These are phyloP conservation scores for Debaryomyces coudertii DNA, from an alignment of 1,139 yeast genomes.

Conservation along the genomic window DNA sequence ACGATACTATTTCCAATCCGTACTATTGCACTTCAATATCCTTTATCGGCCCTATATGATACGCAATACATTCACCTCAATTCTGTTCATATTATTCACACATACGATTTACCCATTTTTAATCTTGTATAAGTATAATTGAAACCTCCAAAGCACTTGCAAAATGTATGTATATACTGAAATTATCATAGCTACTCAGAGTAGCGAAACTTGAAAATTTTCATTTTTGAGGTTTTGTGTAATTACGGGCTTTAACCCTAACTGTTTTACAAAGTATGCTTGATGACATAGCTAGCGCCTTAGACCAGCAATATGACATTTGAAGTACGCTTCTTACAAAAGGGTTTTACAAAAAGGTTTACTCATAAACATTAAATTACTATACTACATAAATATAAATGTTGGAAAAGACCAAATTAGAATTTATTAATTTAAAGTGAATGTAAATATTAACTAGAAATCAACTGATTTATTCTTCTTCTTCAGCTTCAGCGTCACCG, in stretches of 20 bases:
- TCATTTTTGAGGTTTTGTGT: slow-evolving; percentile 10
- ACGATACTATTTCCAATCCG: not conserved
- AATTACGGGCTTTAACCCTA: slow-evolving; percentile 22
- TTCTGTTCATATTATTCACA: slow-evolving; percentile 18
- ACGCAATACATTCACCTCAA: not conserved
- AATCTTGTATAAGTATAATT: slow-evolving; percentile 25
- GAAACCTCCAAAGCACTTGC: slow-evolving; percentile 1
- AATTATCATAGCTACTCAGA: slow-evolving; percentile 1
- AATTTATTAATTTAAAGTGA: slow-evolving; percentile 5
- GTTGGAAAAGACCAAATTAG: slow-evolving; percentile 13
- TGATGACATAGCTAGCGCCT: no score
- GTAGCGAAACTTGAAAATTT: slow-evolving; percentile 12
- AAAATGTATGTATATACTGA: slow-evolving; percentile 5
- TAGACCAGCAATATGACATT: no score
- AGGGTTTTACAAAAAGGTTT: not conserved
- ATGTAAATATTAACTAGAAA: slow-evolving; percentile 10
- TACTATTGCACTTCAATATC: not conserved
- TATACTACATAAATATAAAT: slow-evolving; percentile 15
- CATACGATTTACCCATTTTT: slow-evolving; percentile 84
- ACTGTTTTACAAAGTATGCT: no score
- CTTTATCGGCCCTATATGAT: not conserved
- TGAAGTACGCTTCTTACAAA: not conserved
- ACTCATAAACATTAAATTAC: slow-evolving; percentile 9
- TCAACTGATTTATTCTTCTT: slow-evolving; percentile 52
- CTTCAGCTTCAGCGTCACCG: slow-evolving; percentile 68